Evolutionary conservation across 257 asterid species (phyloP).

Genomic region (Solanum paucissectum): DNA sequence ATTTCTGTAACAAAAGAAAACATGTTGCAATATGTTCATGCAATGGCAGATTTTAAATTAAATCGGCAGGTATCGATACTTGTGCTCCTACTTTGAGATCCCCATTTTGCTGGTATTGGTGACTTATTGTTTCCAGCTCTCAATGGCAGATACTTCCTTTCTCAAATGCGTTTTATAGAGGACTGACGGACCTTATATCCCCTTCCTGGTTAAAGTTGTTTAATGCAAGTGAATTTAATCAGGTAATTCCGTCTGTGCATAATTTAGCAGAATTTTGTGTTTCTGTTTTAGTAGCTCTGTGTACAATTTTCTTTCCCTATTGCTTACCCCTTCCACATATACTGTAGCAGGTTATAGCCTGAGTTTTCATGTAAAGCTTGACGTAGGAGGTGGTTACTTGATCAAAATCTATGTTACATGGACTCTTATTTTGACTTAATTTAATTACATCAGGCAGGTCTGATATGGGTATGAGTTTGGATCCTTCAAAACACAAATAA

Average conservation of each 20-base stretch:
- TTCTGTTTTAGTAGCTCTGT: not conserved
- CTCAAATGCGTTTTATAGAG: conserved; percentile 92
- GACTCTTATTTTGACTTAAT: not conserved
- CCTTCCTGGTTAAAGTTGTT: conserved; percentile 96
- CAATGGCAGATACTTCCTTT: conserved; percentile 78
- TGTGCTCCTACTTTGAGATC: not conserved
- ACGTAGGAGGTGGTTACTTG: not conserved
- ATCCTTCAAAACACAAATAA: not conserved
- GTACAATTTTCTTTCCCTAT: not conserved
- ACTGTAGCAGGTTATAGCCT: not conserved
- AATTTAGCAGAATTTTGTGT: not conserved
- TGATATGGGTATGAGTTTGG: not conserved
- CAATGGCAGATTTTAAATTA: conserved; percentile 92
- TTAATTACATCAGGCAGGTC: not conserved
- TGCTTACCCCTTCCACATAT: not conserved
- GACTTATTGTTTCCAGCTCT: conserved; percentile 15
- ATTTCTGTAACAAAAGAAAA: conserved; percentile 69
- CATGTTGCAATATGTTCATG: conserved; percentile 93
- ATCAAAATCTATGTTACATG: not conserved
- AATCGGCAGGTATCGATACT: conserved; percentile 71
- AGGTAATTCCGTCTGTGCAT: conserved; percentile 38
- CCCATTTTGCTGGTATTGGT: conserved; percentile 14
- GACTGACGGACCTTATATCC: conserved; percentile 81
- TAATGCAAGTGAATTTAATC: conserved; percentile 92
- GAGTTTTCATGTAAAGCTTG: not conserved